phyloP scores from a whole-genome alignment of 2,329 filamentous ascomycete genomes.

The Cercospora beticola region DNA sequence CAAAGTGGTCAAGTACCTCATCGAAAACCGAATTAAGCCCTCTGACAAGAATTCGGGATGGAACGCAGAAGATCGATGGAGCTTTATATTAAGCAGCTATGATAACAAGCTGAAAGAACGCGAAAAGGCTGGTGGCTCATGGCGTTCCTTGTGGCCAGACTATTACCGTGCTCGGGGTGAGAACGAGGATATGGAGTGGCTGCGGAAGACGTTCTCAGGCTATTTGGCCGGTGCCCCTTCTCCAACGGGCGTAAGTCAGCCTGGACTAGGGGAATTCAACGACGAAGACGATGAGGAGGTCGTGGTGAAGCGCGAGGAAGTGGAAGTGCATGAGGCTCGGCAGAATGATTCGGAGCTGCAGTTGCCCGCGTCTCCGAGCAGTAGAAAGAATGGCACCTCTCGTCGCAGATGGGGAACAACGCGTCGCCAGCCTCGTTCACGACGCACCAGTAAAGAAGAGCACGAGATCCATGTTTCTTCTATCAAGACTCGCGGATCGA shows the following conservation, averaged over 20 bases:
- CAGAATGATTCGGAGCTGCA: not conserved
- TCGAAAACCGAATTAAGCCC: not conserved
- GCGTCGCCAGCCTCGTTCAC: not conserved
- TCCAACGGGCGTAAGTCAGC: not conserved
- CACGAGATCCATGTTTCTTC: not conserved
- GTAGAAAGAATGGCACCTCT: not conserved
- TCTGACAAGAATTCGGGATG: not conserved
- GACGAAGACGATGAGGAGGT: conserved; percentile 13
- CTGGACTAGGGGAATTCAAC: not conserved
- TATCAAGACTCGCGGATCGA: not conserved
- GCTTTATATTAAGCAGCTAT: not conserved
- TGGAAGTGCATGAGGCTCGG: not conserved
- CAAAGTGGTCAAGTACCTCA: not conserved
- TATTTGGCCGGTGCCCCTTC: not conserved
- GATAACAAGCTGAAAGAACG: not conserved
- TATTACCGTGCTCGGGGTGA: not conserved
- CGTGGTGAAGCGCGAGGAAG: not conserved
- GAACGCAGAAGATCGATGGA: not conserved
- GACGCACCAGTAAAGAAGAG: not conserved
- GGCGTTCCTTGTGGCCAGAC: conserved; percentile 3
- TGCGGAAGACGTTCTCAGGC: not conserved
- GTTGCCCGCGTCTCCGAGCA: not conserved
- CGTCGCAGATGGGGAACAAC: not conserved
- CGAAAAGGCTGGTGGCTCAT: not conserved
- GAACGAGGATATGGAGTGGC: not conserved